A percentile compares a stretch with the other conserved stretches of the same genome.
These are phyloP conservation scores for Linnemannia schmuckeri DNA, from an alignment of 192 early-diverging fungal genomes.

Conservation along the genomic window DNA sequence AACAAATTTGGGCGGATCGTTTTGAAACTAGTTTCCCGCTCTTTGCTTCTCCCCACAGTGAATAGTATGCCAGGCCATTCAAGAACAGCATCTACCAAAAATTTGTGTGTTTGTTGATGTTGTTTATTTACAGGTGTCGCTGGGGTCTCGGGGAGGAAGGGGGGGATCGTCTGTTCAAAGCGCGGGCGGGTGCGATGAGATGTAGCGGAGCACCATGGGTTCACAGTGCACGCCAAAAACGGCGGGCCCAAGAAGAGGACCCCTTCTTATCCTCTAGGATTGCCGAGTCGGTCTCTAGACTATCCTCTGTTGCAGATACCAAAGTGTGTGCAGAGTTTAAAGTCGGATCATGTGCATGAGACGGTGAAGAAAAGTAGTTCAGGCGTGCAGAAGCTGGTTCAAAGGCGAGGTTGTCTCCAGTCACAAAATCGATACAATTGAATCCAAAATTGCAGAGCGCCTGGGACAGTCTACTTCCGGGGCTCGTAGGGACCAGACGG, in stretches of 20 bases:
- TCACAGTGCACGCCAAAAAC: neutral
- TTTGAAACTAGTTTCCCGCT: neutral
- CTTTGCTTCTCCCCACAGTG: neutral
- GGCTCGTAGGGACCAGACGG: neutral
- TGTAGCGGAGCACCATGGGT: neutral
- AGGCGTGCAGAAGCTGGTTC: neutral
- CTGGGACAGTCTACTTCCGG: conserved; percentile 26
- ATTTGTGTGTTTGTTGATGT: neutral
- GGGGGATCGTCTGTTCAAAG: neutral
- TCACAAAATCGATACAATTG: conserved; percentile 31
- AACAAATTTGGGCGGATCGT: neutral
- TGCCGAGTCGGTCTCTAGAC: neutral
- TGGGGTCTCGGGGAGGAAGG: neutral
- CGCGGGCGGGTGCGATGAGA: neutral
- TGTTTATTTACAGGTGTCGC: neutral
- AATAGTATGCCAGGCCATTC: neutral
- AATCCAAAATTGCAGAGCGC: conserved; percentile 39
- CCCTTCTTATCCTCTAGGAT: conserved; percentile 2
- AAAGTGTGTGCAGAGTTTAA: neutral
- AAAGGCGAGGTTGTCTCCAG: neutral
- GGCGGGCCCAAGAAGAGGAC: neutral
- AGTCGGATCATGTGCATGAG: neutral
- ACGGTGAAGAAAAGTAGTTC: neutral
- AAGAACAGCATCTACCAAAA: neutral
- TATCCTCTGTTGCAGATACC: neutral